Evolutionary conservation across 306 rosid species (phyloP).

Genomic region (Begonia peltatifolia): DNA sequence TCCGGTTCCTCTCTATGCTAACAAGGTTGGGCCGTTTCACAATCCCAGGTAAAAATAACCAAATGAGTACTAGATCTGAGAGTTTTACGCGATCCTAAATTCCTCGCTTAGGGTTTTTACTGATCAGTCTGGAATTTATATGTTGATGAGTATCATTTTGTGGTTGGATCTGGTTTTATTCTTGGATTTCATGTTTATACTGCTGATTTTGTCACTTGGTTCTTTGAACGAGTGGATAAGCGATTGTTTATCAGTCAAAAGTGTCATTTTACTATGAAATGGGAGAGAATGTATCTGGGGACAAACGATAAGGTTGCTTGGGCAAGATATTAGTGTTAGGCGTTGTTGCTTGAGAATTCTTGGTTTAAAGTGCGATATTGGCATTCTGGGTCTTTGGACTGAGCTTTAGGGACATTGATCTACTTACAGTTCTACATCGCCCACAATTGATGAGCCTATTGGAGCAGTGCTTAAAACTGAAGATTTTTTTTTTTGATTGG

Average conservation of each 20-base stretch:
- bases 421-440: no score
- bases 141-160: not conserved
- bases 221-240: not conserved
- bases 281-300: no score
- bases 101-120: not conserved
- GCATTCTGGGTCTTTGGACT: no score
- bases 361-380: no score
- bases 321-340: no score
- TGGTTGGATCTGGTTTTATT: not conserved
- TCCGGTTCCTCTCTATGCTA: constrained; percentile 31
- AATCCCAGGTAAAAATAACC: constrained; percentile 26
- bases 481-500: no score
- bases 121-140: not conserved
- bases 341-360: no score
- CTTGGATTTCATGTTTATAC: not conserved
- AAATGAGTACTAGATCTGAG: not conserved
- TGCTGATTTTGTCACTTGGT: constrained; percentile 9
- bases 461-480: no score
- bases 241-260: constrained; percentile 4
- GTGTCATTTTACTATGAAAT: constrained; percentile 1
- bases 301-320: no score
- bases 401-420: no score
- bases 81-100: not conserved
- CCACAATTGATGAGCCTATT: no score
- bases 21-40: constrained; percentile 46